Conservation (phyloP, 495 filamentous ascomycete genomes). For the Daldinia grandis region DNA sequence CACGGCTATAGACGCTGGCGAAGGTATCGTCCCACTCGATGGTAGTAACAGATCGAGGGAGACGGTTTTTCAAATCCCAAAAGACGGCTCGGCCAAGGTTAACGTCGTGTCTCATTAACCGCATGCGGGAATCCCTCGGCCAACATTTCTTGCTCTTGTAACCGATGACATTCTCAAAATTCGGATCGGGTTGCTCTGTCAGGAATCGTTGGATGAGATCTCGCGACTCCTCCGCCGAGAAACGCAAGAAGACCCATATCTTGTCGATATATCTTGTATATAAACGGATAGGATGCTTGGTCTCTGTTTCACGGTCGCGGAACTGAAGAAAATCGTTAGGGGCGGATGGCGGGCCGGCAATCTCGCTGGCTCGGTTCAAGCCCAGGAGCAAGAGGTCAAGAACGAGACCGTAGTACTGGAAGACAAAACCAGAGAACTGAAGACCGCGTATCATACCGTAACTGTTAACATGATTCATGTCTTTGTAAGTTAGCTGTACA, state of each 20-base stretch:
- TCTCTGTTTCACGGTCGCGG: constrained; percentile 88
- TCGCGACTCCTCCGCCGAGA: constrained; percentile 89
- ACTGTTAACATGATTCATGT: constrained; percentile 99
- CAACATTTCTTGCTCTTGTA: constrained; percentile 99
- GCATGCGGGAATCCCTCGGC: constrained; percentile 97
- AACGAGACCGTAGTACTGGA: constrained; percentile 98
- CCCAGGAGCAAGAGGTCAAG: constrained; percentile 94
- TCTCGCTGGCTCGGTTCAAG: constrained; percentile 92
- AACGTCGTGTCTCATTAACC: constrained; percentile 98
- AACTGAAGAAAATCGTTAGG: constrained; percentile 99
- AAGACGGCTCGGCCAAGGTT: constrained; percentile 98
- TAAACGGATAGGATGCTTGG: constrained; percentile 90
- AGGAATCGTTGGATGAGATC: constrained; percentile 98
- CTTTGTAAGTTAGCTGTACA: constrained; percentile 98
- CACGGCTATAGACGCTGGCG: constrained; percentile 97
- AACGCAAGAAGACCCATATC: constrained; percentile 98
- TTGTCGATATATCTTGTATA: constrained; percentile 98
- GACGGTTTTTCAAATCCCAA: constrained; percentile 98
- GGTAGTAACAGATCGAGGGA: constrained; percentile 93
- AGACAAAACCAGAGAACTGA: constrained; percentile 98
- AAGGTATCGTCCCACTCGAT: constrained; percentile 99
- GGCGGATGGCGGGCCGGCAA: constrained; percentile 93
- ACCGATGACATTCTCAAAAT: constrained; percentile 99
- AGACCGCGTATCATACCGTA: constrained; percentile 98
- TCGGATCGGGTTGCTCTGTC: constrained; percentile 97